Base-by-base conservation (phyloP, 805 yeast genomes). In the Hanseniaspora valbyensis region DNA sequence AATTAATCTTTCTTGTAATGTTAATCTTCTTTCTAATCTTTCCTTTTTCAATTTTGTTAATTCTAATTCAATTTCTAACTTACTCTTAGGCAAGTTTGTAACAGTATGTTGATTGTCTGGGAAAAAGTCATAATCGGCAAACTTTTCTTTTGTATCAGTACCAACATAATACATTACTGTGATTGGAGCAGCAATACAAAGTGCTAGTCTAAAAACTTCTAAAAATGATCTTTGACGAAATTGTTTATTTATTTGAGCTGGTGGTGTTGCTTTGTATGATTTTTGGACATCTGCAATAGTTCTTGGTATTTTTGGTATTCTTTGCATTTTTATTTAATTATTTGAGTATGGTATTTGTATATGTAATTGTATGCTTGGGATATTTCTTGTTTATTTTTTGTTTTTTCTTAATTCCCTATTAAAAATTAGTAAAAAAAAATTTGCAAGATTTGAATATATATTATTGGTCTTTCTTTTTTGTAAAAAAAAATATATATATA, bases 161-260 rank as follows among this genome's bases (percentile, higher is more conserved):
- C 97, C 96, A 41, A 87, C 89, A 59, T 83, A 89, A 66, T 86
- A 82, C 97, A 89, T 89, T 60, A 87, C 83, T n/a, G 77, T 74
- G 42, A 89, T 83, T 0, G 97, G 97, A 1, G 94, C 78, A 58
- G 87, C 69, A 40, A 89, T 76, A 63, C 84, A 89, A 61, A 88
- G 82, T 0, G 95, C 79, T 66, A 87, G 86, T 58, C 76, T 72
- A 51, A 76, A 75, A 5, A 75, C 70, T 54, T 76, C 80, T 49
- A 76, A 65, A 59, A 74, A 78, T 0, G 78, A 69, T 58, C 80
- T 69, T 7, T 48, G 51, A 24, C 38, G 42, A 24, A 40, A 48
- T 59, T 40, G 42, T 36, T 37, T 43, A 21, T 22, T 38, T 19
- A 38, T 44, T 19, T 33, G 21, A 16, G 42, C 24, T 18, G 39